Conservation (phyloP, 148 eudicot species). For the Cornus controversa region DNA sequence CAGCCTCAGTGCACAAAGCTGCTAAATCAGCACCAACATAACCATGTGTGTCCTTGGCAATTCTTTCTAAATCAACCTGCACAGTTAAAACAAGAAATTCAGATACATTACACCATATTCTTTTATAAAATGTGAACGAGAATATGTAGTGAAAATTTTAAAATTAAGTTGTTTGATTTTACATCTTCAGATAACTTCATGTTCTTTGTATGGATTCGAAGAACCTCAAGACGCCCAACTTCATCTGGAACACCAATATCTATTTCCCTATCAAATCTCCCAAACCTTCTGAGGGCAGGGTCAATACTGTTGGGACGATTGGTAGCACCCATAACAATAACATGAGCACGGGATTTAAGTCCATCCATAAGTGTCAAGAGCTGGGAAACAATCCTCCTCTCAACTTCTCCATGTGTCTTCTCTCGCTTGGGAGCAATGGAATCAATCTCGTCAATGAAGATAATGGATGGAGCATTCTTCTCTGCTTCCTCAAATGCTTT, state of each 20-base stretch:
- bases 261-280: slow-evolving; percentile 87
- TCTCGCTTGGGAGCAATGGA: slow-evolving; percentile 94
- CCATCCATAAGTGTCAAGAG: slow-evolving; percentile 93
- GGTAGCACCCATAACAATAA: slow-evolving; percentile 89
- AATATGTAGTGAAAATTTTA: background rate
- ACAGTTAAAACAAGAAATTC: background rate
- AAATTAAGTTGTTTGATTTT: slow-evolving; percentile 8
- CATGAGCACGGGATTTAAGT: slow-evolving; percentile 82
- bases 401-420: slow-evolving; percentile 90
- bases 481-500: slow-evolving; percentile 96
- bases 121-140: background rate
- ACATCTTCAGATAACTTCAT: slow-evolving; percentile 92
- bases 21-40: slow-evolving; percentile 90
- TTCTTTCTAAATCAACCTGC: slow-evolving; percentile 83
- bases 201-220: slow-evolving; percentile 88
- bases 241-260: slow-evolving; percentile 96
- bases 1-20: slow-evolving; percentile 88
- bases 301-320: slow-evolving; percentile 94
- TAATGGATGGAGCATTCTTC: slow-evolving; percentile 89
- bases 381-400: slow-evolving; percentile 92
- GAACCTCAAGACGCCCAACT: slow-evolving; percentile 83
- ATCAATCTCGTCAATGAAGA: slow-evolving; percentile 87
- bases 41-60: slow-evolving; percentile 85
- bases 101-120: background rate
- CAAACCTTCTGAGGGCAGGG: slow-evolving; percentile 86